Conservation (phyloP, 805 yeast genomes). For the Torulaspora franciscae region DNA sequence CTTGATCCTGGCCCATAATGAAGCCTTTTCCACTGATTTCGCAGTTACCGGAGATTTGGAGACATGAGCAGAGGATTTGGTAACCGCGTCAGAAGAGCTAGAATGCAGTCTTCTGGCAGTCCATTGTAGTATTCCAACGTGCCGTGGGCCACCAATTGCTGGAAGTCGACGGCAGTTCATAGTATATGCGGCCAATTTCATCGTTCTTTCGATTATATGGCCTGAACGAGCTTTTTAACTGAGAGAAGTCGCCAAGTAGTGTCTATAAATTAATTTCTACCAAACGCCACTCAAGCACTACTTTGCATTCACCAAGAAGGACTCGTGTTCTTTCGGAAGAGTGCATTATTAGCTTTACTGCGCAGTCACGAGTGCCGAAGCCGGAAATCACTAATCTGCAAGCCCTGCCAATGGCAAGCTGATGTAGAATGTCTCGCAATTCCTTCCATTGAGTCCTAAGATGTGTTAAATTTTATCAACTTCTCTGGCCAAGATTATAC, state of each 20-base stretch:
- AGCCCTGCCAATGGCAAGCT: not conserved
- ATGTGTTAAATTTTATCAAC: too few relatives aligned
- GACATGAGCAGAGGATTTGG: not conserved
- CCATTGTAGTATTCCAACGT: not conserved
- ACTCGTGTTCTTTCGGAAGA: not conserved
- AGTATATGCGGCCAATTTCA: not conserved
- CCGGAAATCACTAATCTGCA: not conserved
- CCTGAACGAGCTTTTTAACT: not conserved
- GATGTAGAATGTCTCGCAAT: not conserved
- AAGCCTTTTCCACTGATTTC: conserved; percentile 6
- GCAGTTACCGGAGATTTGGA: conserved; percentile 1
- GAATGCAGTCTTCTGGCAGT: not conserved
- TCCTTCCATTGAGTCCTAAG: not conserved
- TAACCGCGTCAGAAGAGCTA: conserved; percentile 1
- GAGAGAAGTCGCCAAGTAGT: too few relatives aligned
- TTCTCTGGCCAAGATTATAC: too few relatives aligned
- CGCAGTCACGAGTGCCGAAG: not conserved
- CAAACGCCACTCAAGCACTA: too few relatives aligned
- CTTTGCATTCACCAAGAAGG: not conserved
- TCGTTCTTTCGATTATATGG: not conserved
- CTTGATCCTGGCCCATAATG: conserved; percentile 79
- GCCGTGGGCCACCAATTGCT: not conserved
- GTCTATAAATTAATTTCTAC: too few relatives aligned
- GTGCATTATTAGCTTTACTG: not conserved
- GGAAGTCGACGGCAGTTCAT: not conserved